Conservation (phyloP, 192 early-diverging fungal species). For the Powellomyces hirtus region DNA sequence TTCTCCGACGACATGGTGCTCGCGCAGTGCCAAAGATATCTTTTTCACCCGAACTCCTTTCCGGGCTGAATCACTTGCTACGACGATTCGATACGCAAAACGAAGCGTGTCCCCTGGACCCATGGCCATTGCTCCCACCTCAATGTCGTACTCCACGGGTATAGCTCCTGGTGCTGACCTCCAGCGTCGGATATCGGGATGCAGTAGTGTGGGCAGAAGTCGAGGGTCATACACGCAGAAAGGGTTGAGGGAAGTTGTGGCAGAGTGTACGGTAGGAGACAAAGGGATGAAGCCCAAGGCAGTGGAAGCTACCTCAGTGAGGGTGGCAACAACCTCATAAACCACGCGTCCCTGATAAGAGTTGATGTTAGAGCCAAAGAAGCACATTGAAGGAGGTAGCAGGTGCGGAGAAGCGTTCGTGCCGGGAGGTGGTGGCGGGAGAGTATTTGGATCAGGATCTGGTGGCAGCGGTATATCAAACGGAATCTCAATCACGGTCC, state of each 20-base stretch:
- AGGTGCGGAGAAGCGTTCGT: constrained; percentile 25
- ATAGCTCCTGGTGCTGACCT: constrained; percentile 39
- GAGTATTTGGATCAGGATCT: constrained; percentile 13
- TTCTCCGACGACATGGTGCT: constrained; percentile 44
- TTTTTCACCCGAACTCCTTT: constrained; percentile 42
- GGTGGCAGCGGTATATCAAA: constrained; percentile 41
- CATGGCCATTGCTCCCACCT: constrained; percentile 39
- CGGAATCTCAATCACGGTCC: constrained; percentile 38
- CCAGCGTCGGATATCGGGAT: constrained; percentile 51
- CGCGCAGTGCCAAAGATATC: constrained; percentile 38
- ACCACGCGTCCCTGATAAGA: constrained; percentile 22
- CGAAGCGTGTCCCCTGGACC: constrained; percentile 45
- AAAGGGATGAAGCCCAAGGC: constrained; percentile 2
- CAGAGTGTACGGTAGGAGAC: constrained; percentile 4
- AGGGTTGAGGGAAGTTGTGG: constrained; percentile 20
- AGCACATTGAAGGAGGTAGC: constrained; percentile 18
- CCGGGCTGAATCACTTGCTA: constrained; percentile 41
- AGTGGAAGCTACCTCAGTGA: constrained; percentile 26
- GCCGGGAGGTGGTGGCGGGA: constrained; percentile 16
- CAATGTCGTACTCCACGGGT: constrained; percentile 55
- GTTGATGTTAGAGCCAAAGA: constrained; percentile 13
- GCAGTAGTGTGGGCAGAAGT: constrained; percentile 45
- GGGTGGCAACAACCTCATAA: constrained; percentile 36
- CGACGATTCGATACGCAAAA: constrained; percentile 46
- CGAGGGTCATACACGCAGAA: constrained; percentile 48